Evolutionary conservation across 257 asterid species (phyloP).

Genomic region (Solanum phureja): DNA sequence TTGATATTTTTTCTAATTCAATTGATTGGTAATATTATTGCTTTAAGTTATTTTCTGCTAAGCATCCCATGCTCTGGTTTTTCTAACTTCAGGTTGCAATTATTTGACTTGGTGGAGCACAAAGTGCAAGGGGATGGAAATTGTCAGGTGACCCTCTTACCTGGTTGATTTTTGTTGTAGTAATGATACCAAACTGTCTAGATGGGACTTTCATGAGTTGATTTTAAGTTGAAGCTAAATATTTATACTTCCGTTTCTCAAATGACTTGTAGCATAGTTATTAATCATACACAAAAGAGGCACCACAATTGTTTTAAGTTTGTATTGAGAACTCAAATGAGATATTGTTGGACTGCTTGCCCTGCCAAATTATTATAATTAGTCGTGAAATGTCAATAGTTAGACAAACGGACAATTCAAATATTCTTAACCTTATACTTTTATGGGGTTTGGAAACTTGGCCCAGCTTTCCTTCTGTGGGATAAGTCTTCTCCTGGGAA

Average conservation of each 20-base stretch:
- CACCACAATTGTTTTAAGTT: background rate
- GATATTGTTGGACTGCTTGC: background rate
- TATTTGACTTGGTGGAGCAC: slow-evolving; percentile 79
- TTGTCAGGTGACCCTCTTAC: slow-evolving; percentile 64
- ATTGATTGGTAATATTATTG: background rate
- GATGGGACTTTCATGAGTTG: background rate
- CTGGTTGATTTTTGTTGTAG: background rate
- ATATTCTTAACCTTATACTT: background rate
- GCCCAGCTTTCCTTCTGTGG: background rate
- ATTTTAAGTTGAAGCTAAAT: background rate
- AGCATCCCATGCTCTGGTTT: background rate
- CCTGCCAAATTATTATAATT: background rate
- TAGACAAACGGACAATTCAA: background rate
- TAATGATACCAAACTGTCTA: background rate
- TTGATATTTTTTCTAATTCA: background rate
- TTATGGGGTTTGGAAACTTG: background rate
- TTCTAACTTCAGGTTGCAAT: slow-evolving; percentile 63
- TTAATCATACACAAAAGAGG: background rate
- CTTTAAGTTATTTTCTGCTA: slow-evolving; percentile 51
- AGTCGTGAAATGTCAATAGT: background rate
- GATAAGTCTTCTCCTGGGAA: background rate
- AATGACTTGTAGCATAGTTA: background rate
- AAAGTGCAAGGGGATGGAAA: slow-evolving; percentile 96
- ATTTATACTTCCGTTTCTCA: background rate
- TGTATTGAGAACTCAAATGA: background rate